These are phyloP conservation scores for Neonectria neomacrospora DNA, from an alignment of 2,329 filamentous ascomycete genomes.

Conservation along the genomic window DNA sequence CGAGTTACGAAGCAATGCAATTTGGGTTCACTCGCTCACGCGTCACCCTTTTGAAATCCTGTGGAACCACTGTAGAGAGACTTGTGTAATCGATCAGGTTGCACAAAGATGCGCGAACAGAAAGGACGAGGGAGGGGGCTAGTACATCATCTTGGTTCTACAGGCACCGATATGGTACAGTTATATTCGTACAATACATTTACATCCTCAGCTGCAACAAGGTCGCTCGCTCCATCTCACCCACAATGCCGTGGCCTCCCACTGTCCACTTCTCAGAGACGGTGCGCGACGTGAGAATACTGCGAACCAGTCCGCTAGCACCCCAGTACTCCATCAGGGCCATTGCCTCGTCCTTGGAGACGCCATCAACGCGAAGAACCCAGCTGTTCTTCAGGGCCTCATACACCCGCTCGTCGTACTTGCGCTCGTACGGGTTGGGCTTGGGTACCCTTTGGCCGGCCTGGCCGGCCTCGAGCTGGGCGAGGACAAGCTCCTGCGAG, in stretches of 20 bases:
- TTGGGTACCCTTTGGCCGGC: constrained; percentile 51
- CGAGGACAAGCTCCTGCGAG: constrained; percentile 75
- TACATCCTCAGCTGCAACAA: constrained; percentile 61
- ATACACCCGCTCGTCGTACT: constrained; percentile 68
- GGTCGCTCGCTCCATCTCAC: constrained; percentile 81
- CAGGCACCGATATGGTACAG: constrained; percentile 44
- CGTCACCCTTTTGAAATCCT: background rate
- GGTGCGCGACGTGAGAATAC: constrained; percentile 73
- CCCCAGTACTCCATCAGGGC: constrained; percentile 94
- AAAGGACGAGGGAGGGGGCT: constrained; percentile 19
- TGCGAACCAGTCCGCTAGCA: constrained; percentile 80
- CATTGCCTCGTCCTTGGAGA: constrained; percentile 80
- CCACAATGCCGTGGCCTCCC: constrained; percentile 82
- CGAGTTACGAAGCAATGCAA: constrained; percentile 27
- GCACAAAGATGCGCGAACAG: background rate
- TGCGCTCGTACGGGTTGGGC: constrained; percentile 64
- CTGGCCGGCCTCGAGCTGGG: constrained; percentile 61
- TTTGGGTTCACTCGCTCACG: background rate
- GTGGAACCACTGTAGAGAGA: background rate
- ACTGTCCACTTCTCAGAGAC: constrained; percentile 88
- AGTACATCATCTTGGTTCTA: constrained; percentile 31
- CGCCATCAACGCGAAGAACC: constrained; percentile 70
- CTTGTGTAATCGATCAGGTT: background rate
- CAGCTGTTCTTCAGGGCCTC: constrained; percentile 61
- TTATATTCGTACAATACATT: constrained; percentile 46